Conservation (phyloP, 805 yeast genomes). For the Dipodascopsis uninucleata region DNA sequence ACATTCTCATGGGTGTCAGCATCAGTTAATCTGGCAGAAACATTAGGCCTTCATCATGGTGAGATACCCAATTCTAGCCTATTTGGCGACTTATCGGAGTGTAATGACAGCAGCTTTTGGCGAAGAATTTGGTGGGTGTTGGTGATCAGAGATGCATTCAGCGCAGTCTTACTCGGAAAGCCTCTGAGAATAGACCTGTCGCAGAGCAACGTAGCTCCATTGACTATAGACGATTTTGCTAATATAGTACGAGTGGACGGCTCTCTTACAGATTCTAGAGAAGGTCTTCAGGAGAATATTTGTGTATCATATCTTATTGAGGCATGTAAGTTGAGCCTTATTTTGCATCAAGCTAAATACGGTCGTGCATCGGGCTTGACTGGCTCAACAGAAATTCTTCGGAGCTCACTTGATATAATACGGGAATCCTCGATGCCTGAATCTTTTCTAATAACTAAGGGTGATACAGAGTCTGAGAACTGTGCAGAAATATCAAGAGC, state of each 20-base stretch:
- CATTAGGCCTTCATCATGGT: conserved; percentile 16
- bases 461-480: too few species aligned
- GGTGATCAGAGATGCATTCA: conserved; percentile 16
- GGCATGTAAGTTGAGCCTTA: conserved; percentile 3
- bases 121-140: conserved; percentile 18
- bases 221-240: conserved; percentile 8
- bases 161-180: conserved; percentile 18
- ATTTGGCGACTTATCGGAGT: conserved; percentile 8
- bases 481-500: too few species aligned
- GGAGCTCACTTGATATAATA: neutral
- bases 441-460: conserved; percentile 3
- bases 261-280: too few species aligned
- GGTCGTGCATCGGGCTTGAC: too few species aligned
- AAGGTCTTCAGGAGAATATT: neutral
- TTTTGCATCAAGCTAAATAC: too few species aligned
- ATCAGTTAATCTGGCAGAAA: conserved; percentile 24
- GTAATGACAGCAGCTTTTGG: conserved; percentile 12
- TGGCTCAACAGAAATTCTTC: neutral
- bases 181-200: conserved; percentile 18
- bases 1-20: conserved; percentile 17
- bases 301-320: conserved; percentile 2
- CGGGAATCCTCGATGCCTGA: neutral
- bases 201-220: conserved; percentile 16
- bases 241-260: too few species aligned
- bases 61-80: neutral